Conservation (phyloP, 2,329 filamentous ascomycete genomes). For the Coniochaeta sp. region DNA sequence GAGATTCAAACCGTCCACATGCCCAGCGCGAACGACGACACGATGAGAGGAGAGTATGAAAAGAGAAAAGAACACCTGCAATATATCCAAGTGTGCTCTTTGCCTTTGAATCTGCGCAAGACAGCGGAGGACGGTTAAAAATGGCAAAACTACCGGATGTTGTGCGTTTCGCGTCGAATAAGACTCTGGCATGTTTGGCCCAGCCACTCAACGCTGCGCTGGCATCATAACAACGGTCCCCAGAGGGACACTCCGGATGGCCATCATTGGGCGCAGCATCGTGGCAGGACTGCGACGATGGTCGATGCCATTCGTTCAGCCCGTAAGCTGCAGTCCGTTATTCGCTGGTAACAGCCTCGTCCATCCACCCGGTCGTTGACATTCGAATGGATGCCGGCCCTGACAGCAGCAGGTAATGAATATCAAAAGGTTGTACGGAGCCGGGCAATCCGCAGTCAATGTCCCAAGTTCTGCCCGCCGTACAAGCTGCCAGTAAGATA, state of each 20-base stretch:
- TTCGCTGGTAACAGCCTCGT: background rate
- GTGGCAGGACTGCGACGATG: background rate
- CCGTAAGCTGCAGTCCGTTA: background rate
- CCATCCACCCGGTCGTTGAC: background rate
- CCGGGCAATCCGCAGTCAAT: background rate
- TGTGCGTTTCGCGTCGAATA: conserved; percentile 10
- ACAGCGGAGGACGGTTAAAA: background rate
- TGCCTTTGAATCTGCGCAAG: background rate
- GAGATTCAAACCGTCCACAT: background rate
- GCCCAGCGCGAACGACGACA: background rate
- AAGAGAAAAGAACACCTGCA: background rate
- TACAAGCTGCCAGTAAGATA: background rate
- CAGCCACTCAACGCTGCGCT: conserved; percentile 7
- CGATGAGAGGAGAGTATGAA: background rate
- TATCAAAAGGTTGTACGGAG: background rate
- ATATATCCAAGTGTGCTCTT: background rate
- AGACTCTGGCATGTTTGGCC: conserved; percentile 5
- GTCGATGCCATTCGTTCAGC: background rate
- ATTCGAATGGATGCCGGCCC: background rate
- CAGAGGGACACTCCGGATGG: background rate
- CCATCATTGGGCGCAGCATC: background rate
- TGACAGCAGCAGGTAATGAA: background rate
- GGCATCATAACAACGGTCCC: conserved; percentile 10
- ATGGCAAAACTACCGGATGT: background rate
- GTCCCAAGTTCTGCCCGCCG: background rate